Base-by-base conservation (phyloP, 306 rosid species). In the Quercus variabilis region DNA sequence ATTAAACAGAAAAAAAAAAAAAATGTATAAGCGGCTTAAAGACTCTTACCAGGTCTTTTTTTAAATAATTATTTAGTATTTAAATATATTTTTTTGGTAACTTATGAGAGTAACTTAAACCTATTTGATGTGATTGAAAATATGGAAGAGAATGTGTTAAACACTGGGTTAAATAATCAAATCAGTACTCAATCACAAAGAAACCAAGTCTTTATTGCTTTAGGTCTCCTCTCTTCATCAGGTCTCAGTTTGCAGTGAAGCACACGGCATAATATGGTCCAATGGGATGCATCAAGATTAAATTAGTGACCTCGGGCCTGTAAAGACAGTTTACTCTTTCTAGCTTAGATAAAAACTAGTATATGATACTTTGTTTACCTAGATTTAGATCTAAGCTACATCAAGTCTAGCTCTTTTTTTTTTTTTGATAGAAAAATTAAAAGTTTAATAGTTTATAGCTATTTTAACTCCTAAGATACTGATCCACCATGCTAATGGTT, bases 141-240 rank as follows among this genome's bases (percentile, higher is more conserved):
- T 0, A 5, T 49, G n/a, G 73, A 4, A 23, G 49, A 35, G 51
- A 73, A 11, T 23, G 67, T 79, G 21, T 60, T 31, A 62, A 33
- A 62, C 64, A 33, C n/a, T 18, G 35, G 51, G 14, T 18, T 28
- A 43, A 41, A 10, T 19, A 19, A 38, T 46, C 5, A 64, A 57
- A 58, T 59, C 17, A 1, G 31, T 59, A 23, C 17, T 49, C 54
- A 49, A 59, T 59, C 65, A 59, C 65, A 59, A 23, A 49, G 54
- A 20, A 23, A 23, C 19, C 51, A 43, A 43, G 52, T 31, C 79
- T 56, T 58, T 77, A 46, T 64, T 78, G 73, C 71, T 74, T n/a
- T 30, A 69, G 83, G 76, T 78, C 73, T 41, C 65, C 80, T 80
- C 64, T 78, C 79, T 4, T 75, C 49, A 46, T 83, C 75, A 60